phyloP scores from a whole-genome alignment of 73 alveolate genomes.

The Effrenium voratum region DNA sequence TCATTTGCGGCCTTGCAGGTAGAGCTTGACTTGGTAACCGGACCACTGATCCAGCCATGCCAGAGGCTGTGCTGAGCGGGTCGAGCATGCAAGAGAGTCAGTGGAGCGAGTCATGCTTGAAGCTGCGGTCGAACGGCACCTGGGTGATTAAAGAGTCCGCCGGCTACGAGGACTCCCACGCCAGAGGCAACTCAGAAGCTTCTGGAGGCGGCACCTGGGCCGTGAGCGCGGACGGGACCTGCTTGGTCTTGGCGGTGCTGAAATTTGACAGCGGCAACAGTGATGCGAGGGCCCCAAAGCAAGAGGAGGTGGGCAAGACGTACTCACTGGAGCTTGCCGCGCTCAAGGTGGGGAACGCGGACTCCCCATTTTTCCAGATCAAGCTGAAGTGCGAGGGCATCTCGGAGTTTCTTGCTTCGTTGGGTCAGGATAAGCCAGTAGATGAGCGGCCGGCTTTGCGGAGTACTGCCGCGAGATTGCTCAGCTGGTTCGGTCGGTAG shows the following conservation, averaged over 20 bases:
- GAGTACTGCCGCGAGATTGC: not conserved
- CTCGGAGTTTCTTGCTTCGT: not conserved
- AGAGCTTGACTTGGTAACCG: too few species aligned
- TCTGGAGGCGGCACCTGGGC: not conserved
- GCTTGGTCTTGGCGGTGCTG: not conserved
- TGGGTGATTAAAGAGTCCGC: not conserved
- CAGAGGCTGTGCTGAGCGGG: not conserved
- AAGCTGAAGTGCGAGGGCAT: not conserved
- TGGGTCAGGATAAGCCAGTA: not conserved
- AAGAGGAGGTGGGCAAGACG: not conserved
- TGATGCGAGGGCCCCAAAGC: not conserved
- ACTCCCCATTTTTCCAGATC: not conserved
- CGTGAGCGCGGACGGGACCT: not conserved
- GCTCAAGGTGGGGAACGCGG: not conserved
- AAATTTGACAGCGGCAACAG: not conserved
- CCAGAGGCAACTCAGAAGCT: not conserved
- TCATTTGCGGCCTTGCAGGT: too few species aligned
- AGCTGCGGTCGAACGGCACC: not conserved
- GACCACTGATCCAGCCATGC: too few species aligned
- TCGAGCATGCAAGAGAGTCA: not conserved
- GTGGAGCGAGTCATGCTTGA: not conserved
- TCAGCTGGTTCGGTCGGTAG: too few species aligned
- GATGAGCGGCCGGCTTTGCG: not conserved
- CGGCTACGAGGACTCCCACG: not conserved
- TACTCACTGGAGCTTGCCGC: not conserved